Conservation (phyloP, 768 basidiomycete species). For the Naganishia friedmannii region DNA sequence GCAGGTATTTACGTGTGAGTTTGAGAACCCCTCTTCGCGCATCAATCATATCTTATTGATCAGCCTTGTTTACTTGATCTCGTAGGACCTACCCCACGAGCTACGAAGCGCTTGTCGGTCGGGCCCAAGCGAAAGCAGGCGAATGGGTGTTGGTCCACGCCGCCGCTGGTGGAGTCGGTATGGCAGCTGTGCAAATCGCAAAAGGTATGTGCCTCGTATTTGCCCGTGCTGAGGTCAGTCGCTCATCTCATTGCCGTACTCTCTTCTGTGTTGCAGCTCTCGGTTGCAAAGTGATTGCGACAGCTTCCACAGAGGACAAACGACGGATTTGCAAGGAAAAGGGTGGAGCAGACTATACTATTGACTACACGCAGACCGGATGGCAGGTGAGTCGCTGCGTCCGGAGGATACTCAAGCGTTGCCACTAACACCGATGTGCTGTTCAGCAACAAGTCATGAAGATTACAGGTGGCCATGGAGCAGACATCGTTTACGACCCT, state of each 20-base stretch:
- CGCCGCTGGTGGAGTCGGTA: conserved; percentile 92
- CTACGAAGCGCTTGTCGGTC: conserved; percentile 83
- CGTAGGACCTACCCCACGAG: conserved; percentile 67
- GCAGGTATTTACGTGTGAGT: conserved; percentile 68
- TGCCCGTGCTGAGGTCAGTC: too few relatives aligned
- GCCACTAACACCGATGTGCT: background rate
- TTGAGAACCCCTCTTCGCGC: conserved; percentile 58
- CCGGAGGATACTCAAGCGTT: background rate
- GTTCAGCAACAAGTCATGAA: conserved; percentile 72
- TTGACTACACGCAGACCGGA: conserved; percentile 71
- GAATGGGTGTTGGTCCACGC: conserved; percentile 93
- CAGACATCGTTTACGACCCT: conserved; percentile 55
- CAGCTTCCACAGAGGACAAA: conserved; percentile 64
- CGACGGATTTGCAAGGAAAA: conserved; percentile 69
- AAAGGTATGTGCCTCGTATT: too few relatives aligned
- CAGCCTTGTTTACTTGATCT: background rate
- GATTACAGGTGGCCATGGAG: conserved; percentile 79
- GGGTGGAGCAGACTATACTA: conserved; percentile 76
- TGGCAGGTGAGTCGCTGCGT: conserved; percentile 60
- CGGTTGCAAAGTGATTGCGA: conserved; percentile 92
- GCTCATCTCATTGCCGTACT: too few relatives aligned
- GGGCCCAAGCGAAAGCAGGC: conserved; percentile 77
- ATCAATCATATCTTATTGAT: background rate
- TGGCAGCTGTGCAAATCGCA: conserved; percentile 86
- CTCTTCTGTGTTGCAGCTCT: conserved; percentile 58